Percentiles rank a stretch among this genome's conserved stretches.
phyloP scores from a whole-genome alignment of 2,329 filamentous ascomycete genomes.

The Malbranchea zuffiana region DNA sequence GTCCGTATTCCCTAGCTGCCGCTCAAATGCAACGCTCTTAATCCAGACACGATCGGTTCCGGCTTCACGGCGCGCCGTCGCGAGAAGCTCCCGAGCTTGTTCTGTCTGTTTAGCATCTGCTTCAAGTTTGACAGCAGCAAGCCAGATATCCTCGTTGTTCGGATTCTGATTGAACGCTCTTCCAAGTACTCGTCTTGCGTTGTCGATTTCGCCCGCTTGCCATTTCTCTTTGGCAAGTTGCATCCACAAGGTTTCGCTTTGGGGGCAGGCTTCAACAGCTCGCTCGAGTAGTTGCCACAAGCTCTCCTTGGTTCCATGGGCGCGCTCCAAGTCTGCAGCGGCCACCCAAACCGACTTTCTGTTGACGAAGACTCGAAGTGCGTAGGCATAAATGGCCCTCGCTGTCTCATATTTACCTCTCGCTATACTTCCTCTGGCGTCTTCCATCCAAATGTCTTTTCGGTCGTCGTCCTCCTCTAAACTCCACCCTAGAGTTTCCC shows the following conservation, averaged over 20 bases:
- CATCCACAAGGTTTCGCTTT: slow-evolving; percentile 88
- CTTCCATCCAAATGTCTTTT: slow-evolving; percentile 91
- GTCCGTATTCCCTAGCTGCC: slow-evolving; percentile 68
- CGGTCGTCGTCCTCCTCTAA: slow-evolving; percentile 94
- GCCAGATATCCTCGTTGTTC: slow-evolving; percentile 96
- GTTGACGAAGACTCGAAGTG: slow-evolving; percentile 77
- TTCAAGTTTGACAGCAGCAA: slow-evolving; percentile 90
- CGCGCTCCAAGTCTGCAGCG: slow-evolving; percentile 81
- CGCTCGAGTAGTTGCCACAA: slow-evolving; percentile 81
- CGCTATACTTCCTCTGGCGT: slow-evolving; percentile 71
- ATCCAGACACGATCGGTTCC: slow-evolving; percentile 96
- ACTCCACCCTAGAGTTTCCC: slow-evolving; percentile 84
- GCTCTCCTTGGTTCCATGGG: slow-evolving; percentile 72
- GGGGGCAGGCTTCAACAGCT: slow-evolving; percentile 84
- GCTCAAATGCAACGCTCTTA: slow-evolving; percentile 87
- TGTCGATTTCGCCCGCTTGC: slow-evolving; percentile 77
- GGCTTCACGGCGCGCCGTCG: slow-evolving; percentile 73
- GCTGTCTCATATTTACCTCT: slow-evolving; percentile 81
- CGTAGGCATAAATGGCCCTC: slow-evolving; percentile 84
- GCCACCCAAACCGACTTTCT: slow-evolving; percentile 83
- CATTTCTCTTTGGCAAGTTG: slow-evolving; percentile 91
- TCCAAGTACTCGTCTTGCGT: slow-evolving; percentile 72
- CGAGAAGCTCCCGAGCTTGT: slow-evolving; percentile 69
- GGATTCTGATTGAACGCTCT: slow-evolving; percentile 90
- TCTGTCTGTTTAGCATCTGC: slow-evolving; percentile 76